Percentiles rank a stretch among this genome's conserved stretches.
Conservation (phyloP, 768 basidiomycete genomes). For the Termitomyces sp. region DNA sequence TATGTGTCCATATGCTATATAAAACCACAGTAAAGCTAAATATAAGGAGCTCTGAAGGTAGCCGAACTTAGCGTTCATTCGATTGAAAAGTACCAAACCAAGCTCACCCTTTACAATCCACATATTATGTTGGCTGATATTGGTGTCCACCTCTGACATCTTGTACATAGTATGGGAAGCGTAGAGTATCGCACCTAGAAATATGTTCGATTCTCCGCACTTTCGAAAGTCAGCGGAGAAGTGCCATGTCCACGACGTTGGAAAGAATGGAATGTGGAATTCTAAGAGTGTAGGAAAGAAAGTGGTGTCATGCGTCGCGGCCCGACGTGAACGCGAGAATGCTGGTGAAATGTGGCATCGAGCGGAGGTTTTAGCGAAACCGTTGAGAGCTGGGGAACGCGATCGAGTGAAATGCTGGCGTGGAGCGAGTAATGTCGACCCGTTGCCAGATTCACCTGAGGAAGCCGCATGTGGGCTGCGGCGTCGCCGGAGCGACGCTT, state of each 20-base stretch:
- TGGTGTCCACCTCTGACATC: constrained; percentile 19
- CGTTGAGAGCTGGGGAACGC: constrained; percentile 51
- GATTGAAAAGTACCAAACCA: neutral
- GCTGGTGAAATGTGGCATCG: constrained; percentile 34
- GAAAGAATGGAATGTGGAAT: constrained; percentile 38
- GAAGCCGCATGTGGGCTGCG: constrained; percentile 28
- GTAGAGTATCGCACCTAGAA: constrained; percentile 57
- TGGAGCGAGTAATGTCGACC: constrained; percentile 24
- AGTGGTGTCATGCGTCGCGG: constrained; percentile 18
- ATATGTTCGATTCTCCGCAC: constrained; percentile 56
- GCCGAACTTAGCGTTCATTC: constrained; percentile 1
- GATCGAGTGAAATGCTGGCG: constrained; percentile 64
- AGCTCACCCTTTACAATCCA: constrained; percentile 50
- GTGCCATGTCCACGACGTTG: constrained; percentile 31
- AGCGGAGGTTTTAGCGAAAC: constrained; percentile 27
- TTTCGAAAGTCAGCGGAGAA: constrained; percentile 59
- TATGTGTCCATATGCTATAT: constrained; percentile 61
- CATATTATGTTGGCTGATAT: constrained; percentile 23
- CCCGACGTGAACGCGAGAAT: constrained; percentile 34
- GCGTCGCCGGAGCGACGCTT: constrained; percentile 22
- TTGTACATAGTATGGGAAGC: constrained; percentile 45
- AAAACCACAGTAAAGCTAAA: constrained; percentile 49
- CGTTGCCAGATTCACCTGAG: constrained; percentile 33
- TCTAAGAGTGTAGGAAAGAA: constrained; percentile 46
- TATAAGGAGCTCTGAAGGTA: constrained; percentile 46